A percentile compares a stretch with the other conserved stretches of the same genome.
Conservation (phyloP, 2,329 filamentous ascomycete species). For the Shiraia sp. region DNA sequence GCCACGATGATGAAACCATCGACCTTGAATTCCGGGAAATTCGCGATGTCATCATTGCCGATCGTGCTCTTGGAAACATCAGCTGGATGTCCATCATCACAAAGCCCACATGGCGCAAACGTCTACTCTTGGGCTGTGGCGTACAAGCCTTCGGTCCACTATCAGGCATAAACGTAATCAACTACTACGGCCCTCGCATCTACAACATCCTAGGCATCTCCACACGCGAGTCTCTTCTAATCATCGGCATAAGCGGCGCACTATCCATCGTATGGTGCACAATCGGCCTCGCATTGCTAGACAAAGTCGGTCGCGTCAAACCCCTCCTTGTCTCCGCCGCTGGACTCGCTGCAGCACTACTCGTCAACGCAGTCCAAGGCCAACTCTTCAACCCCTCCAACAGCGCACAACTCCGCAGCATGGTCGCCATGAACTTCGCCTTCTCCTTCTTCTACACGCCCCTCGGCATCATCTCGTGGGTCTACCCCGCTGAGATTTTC, state of each 20-base stretch:
- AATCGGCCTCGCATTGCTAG: slow-evolving; percentile 50
- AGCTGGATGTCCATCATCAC: slow-evolving; percentile 51
- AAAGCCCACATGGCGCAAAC: slow-evolving; percentile 50
- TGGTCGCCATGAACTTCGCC: slow-evolving; percentile 54
- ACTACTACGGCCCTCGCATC: slow-evolving; percentile 50
- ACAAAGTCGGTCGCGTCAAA: slow-evolving; percentile 54
- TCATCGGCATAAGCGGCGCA: slow-evolving; percentile 56
- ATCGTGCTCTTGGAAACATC: slow-evolving; percentile 35
- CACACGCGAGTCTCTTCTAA: slow-evolving; percentile 53
- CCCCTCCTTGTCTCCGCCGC: slow-evolving; percentile 51
- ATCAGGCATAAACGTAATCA: slow-evolving; percentile 49
- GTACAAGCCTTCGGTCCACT: slow-evolving; percentile 55
- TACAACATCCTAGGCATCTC: slow-evolving; percentile 52
- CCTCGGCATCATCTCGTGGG: slow-evolving; percentile 53
- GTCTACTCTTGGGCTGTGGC: slow-evolving; percentile 53
- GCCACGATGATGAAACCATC: slow-evolving; percentile 19
- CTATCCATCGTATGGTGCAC: slow-evolving; percentile 55
- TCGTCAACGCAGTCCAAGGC: slow-evolving; percentile 47
- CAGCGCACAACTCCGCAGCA: slow-evolving; percentile 46
- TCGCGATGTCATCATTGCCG: slow-evolving; percentile 24
- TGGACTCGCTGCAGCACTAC: slow-evolving; percentile 42
- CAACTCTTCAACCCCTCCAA: slow-evolving; percentile 44
- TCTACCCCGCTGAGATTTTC: slow-evolving; percentile 54
- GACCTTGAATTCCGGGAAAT: slow-evolving; percentile 29
- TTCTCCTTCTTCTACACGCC: slow-evolving; percentile 52